Conservation (phyloP, 73 alveolate genomes). For the Blepharisma stoltei region DNA sequence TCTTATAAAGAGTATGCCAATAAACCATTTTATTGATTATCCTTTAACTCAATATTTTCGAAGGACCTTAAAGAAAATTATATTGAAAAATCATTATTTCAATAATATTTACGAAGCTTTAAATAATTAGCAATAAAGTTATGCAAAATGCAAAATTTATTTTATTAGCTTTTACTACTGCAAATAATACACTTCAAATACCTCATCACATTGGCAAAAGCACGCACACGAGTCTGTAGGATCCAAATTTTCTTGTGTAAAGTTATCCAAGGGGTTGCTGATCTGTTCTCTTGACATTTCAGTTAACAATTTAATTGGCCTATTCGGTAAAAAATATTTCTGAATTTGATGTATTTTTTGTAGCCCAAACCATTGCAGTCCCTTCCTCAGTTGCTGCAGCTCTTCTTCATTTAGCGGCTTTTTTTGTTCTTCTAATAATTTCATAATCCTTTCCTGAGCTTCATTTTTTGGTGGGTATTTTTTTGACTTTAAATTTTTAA, state of each 20-base stretch:
- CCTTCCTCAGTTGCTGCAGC: background rate
- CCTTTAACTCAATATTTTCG: too few relatives aligned
- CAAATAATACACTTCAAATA: background rate
- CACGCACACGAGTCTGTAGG: background rate
- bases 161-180: background rate
- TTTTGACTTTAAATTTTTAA: background rate
- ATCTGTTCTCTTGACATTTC: background rate
- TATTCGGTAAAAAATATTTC: background rate
- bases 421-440: background rate
- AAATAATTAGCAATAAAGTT: too few relatives aligned
- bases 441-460: constrained; percentile 1
- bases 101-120: too few relatives aligned
- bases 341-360: background rate
- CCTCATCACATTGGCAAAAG: background rate
- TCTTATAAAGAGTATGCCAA: constrained; percentile 30
- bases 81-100: too few relatives aligned
- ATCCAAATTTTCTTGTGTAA: background rate
- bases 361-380: background rate
- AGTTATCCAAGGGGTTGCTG: background rate
- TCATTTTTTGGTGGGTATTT: background rate
- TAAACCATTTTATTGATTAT: constrained; percentile 5
- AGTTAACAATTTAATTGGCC: background rate
- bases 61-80: too few relatives aligned
- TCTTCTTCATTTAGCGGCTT: background rate
- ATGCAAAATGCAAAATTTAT: background rate